phyloP scores from a whole-genome alignment of 2,329 filamentous ascomycete species.

The Alternaria brassicae region DNA sequence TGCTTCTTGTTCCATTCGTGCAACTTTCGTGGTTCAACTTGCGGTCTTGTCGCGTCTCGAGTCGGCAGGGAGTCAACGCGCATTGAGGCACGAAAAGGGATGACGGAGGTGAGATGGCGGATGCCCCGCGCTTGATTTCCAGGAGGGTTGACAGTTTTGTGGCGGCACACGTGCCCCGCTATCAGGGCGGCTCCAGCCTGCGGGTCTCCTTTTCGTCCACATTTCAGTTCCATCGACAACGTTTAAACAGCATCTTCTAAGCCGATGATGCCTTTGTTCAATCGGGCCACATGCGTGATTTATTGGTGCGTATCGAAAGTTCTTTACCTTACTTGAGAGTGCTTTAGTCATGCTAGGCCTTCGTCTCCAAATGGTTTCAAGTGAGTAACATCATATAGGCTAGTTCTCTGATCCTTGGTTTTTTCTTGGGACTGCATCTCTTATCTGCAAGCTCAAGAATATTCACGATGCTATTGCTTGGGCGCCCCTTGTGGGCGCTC shows the following conservation, averaged over 20 bases:
- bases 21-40: not conserved
- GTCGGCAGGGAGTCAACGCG: not conserved
- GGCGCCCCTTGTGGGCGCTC: not conserved
- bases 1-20: not conserved
- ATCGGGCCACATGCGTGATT: not conserved
- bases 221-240: not conserved
- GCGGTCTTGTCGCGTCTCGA: not conserved
- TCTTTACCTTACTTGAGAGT: not conserved
- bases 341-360: not conserved
- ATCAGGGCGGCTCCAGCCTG: not conserved
- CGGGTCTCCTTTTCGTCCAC: constrained; percentile 2
- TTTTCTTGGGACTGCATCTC: not conserved
- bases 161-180: constrained; percentile 15
- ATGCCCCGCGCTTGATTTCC: not conserved
- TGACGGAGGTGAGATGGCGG: not conserved
- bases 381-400: not conserved
- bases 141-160: not conserved
- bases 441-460: not conserved
- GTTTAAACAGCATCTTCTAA: not conserved
- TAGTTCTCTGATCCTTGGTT: not conserved
- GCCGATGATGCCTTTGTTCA: not conserved
- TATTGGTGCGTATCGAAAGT: not conserved
- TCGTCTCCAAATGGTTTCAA: constrained; percentile 5
- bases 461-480: not conserved
- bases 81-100: not conserved